phyloP scores from a whole-genome alignment of 257 asterid species.

The Solanum virginianum region DNA sequence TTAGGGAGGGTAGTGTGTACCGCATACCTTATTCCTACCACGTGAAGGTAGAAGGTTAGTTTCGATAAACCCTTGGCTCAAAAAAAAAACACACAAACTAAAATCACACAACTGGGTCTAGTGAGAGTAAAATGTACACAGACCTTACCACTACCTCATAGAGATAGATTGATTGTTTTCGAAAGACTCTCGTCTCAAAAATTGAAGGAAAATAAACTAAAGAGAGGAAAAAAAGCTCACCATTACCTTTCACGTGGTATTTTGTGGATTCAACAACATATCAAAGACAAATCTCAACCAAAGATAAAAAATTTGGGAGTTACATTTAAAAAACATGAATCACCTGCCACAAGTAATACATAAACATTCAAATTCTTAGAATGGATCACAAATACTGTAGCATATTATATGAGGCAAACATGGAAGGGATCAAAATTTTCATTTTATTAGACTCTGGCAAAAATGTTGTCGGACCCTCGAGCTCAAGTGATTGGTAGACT shows the following conservation, averaged over 20 bases:
- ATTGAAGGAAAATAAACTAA: neutral
- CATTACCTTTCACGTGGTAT: neutral
- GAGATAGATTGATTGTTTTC: neutral
- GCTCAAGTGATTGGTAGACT: neutral
- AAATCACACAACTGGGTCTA: no score
- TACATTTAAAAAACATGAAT: neutral
- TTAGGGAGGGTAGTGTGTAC: neutral
- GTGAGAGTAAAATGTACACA: no score
- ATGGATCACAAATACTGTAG: neutral
- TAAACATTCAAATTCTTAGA: neutral
- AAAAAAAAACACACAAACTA: no score
- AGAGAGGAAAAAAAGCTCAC: neutral
- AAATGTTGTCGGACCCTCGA: neutral
- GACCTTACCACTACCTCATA: no score
- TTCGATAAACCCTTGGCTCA: no score
- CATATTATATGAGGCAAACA: neutral
- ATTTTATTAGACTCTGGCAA: neutral
- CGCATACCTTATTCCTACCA: no score
- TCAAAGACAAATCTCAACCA: neutral
- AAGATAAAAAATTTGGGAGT: neutral
- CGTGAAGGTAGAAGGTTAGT: no score
- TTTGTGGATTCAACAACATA: neutral
- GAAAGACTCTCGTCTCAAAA: neutral
- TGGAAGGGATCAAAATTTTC: neutral
- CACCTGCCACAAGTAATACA: neutral